These are phyloP conservation scores for Aspergillus carbonarius DNA, from an alignment of 2,329 filamentous ascomycete genomes.

Conservation along the genomic window DNA sequence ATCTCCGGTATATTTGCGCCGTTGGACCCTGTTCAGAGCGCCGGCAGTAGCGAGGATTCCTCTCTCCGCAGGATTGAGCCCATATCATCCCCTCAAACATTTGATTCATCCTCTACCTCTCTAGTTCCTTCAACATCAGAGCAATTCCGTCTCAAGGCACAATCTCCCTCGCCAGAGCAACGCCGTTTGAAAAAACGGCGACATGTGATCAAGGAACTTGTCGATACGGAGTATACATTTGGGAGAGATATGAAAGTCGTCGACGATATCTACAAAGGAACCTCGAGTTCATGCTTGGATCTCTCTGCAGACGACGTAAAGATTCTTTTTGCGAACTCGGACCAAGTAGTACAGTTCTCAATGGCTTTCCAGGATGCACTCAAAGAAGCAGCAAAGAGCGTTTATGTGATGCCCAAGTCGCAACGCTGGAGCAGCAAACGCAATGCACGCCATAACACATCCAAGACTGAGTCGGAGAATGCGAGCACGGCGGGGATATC, in stretches of 20 bases:
- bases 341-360: conserved; percentile 86
- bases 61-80: conserved; percentile 32
- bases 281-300: conserved; percentile 75
- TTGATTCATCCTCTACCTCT: conserved; percentile 40
- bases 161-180: conserved; percentile 40
- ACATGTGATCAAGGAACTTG: conserved; percentile 83
- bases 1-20: conserved; percentile 17
- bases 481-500: conserved; percentile 32
- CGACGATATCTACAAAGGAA: conserved; percentile 96
- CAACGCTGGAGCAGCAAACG: conserved; percentile 56
- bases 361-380: conserved; percentile 74
- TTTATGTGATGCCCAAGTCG: conserved; percentile 68
- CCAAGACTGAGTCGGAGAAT: conserved; percentile 29
- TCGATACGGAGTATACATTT: conserved; percentile 90
- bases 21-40: conserved; percentile 25
- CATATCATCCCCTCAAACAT: conserved; percentile 31
- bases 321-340: conserved; percentile 86
- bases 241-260: conserved; percentile 96
- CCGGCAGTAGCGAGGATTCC: conserved; percentile 39
- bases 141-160: conserved; percentile 20
- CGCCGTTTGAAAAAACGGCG: conserved; percentile 72
- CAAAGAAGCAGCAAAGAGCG: conserved; percentile 73
- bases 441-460: conserved; percentile 39
- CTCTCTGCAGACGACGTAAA: conserved; percentile 83
- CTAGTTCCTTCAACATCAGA: conserved; percentile 33